Base-by-base conservation (phyloP, 257 asterid genomes). In the Nyctanthes arbortristis region DNA sequence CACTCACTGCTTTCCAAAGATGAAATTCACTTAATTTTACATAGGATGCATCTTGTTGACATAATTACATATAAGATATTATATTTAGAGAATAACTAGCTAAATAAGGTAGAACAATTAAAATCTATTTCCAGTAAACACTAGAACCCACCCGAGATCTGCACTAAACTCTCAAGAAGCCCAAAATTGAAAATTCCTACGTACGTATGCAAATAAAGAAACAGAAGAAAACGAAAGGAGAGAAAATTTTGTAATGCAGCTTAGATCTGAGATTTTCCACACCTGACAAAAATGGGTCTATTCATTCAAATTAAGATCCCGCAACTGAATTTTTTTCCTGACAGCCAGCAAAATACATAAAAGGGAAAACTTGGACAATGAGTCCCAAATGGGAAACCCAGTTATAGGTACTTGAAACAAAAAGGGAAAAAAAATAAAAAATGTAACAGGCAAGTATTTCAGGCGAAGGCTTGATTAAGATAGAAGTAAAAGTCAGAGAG, bases 211-310 rank as follows among this genome's bases (percentile, higher is more conserved):
- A 54, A 54, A 35, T 47, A 69, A 77, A 74, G 40, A 77, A 65
- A 33, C 45, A 66, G 2, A 32, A 36, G n/a, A n/a, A 65, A 75
- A 47, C 73, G 56, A 69, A 33, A 33, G 55, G 64, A 66, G 34
- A 5, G 73, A 37, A 58, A 47, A 69, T 37, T 22, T 34, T 77
- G 67, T 54, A 78, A 83, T 78, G 89, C 58, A 69, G 77, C 22
- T 78, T 88, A 91, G 97, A 92, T 87, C 96, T 92, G 87, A 75
- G 69, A 77, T 58, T 73, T 63, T 75, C 47, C 27, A 25, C 67
- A 83, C 96, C 90, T 78, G 74, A 62, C 63, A 63, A 80, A 68
- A 58, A 47, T 28, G 47, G 34, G 57, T 32, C 11, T 28, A 43
- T 52, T n/a, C n/a, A n/a, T n/a, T 66, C 71, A 73, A 56, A 72